Evolutionary conservation across 306 rosid species (phyloP).

Genomic region (Dryas drummondii): DNA sequence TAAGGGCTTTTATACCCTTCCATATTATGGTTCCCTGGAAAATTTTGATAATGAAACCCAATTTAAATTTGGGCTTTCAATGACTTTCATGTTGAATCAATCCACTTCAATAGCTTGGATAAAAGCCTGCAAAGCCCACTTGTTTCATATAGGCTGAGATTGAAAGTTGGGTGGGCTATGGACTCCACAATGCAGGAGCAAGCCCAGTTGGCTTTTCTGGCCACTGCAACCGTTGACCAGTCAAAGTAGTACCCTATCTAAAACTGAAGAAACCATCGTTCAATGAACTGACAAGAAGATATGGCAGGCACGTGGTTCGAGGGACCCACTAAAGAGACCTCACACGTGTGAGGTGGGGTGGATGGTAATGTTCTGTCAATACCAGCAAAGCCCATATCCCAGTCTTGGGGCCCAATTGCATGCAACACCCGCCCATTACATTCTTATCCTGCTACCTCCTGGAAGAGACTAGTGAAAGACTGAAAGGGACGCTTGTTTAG

Average conservation of each 20-base stretch:
- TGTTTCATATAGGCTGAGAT: not conserved
- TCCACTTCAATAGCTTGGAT: no score
- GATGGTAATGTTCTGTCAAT: not conserved
- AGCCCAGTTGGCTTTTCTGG: no score
- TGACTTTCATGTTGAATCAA: no score
- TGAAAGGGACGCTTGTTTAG: constrained; percentile 6
- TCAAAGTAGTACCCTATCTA: not conserved
- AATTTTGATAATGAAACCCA: no score
- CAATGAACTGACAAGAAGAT: constrained; percentile 14
- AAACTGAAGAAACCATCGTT: not conserved
- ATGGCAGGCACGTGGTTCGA: constrained; percentile 26
- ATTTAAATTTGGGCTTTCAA: no score
- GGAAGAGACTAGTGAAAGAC: constrained; percentile 1
- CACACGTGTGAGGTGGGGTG: not conserved
- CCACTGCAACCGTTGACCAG: not conserved
- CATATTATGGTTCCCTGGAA: not conserved
- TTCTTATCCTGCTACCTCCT: constrained; percentile 19
- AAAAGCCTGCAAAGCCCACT: not conserved
- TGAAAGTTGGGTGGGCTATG: no score
- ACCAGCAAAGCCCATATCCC: constrained; percentile 22
- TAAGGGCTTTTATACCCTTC: not conserved
- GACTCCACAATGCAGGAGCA: no score
- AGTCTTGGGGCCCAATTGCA: constrained; percentile 30
- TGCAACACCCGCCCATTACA: constrained; percentile 13
- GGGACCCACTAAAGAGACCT: constrained; percentile 30